A percentile compares a stretch with the other conserved stretches of the same genome.
phyloP scores from a whole-genome alignment of 306 rosid genomes.

The Vigna reflexopilosa region DNA sequence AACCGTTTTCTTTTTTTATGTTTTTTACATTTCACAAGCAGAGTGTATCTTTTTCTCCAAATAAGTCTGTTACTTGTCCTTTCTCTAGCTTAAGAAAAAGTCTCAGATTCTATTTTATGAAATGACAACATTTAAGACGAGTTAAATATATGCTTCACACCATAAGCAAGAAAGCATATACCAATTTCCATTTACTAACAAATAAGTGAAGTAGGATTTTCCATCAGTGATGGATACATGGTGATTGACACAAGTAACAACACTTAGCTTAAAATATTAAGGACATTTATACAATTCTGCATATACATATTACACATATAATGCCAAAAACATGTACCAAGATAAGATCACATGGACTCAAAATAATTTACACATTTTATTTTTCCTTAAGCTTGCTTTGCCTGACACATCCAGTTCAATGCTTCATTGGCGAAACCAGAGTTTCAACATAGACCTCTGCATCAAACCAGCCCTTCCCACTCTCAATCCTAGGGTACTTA shows the following conservation, averaged over 20 bases:
- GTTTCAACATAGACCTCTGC: conserved; percentile 61
- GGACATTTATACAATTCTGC: conserved; percentile 40
- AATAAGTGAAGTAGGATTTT: conserved; percentile 29
- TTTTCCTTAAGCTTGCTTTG: conserved; percentile 20
- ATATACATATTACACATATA: conserved; percentile 38
- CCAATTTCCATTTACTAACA: conserved; percentile 1
- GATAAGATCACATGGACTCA: background rate
- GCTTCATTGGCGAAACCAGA: conserved; percentile 53
- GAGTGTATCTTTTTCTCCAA: conserved; percentile 31
- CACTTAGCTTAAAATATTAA: conserved; percentile 19
- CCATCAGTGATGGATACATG: conserved; percentile 1
- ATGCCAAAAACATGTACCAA: conserved; percentile 33
- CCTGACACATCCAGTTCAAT: conserved; percentile 16
- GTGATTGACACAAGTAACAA: background rate
- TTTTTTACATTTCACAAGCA: conserved; percentile 23
- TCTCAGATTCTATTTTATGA: conserved; percentile 37
- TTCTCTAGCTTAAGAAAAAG: conserved; percentile 24
- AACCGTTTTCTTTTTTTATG: conserved; percentile 25
- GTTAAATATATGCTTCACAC: conserved; percentile 38
- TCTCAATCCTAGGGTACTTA: conserved; percentile 55
- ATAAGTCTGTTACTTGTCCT: conserved; percentile 34
- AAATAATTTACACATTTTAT: conserved; percentile 41
- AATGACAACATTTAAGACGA: conserved; percentile 35
- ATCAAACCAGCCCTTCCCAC: conserved; percentile 68
- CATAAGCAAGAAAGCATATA: conserved; percentile 46